Evolutionary conservation across 2,329 filamentous ascomycete species (phyloP).

Genomic region (Nigrograna mackinnonii): DNA sequence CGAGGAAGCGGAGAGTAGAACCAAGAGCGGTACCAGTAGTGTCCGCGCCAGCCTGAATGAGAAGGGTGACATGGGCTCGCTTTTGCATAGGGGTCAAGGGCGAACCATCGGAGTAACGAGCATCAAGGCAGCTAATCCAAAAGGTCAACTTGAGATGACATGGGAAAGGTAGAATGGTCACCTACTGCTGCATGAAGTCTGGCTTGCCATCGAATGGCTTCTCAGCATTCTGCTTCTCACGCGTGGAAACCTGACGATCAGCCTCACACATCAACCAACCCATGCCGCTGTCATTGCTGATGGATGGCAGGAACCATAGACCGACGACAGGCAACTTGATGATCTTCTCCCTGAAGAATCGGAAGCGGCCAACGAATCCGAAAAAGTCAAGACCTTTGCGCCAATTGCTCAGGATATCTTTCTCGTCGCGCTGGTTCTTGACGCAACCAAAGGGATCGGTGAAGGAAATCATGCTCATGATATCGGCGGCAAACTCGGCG

Average conservation of each 20-base stretch:
- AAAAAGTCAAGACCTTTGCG: conserved; percentile 43
- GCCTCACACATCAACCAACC: conserved; percentile 44
- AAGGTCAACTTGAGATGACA: conserved; percentile 4
- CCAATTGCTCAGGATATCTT: conserved; percentile 39
- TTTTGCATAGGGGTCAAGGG: conserved; percentile 35
- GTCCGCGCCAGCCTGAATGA: conserved; percentile 43
- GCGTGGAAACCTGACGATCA: conserved; percentile 30
- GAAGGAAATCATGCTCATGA: conserved; percentile 47
- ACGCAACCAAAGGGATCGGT: conserved; percentile 44
- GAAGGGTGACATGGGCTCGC: conserved; percentile 40
- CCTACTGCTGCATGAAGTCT: conserved; percentile 39
- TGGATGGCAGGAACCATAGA: conserved; percentile 32
- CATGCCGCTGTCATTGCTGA: conserved; percentile 34
- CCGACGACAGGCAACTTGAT: conserved; percentile 26
- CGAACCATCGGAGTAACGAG: conserved; percentile 28
- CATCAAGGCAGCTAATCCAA: conserved; percentile 37
- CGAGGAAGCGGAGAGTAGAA: conserved; percentile 32
- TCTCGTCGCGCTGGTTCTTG: conserved; percentile 43
- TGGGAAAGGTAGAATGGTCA: background rate
- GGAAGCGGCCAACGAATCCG: conserved; percentile 38
- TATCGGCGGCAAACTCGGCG: conserved; percentile 46
- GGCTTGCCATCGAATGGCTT: conserved; percentile 22
- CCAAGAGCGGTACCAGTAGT: conserved; percentile 40
- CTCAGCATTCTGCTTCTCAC: conserved; percentile 28
- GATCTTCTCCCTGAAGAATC: conserved; percentile 38